phyloP scores from a whole-genome alignment of 805 yeast species.

The Candida peoriensis region DNA sequence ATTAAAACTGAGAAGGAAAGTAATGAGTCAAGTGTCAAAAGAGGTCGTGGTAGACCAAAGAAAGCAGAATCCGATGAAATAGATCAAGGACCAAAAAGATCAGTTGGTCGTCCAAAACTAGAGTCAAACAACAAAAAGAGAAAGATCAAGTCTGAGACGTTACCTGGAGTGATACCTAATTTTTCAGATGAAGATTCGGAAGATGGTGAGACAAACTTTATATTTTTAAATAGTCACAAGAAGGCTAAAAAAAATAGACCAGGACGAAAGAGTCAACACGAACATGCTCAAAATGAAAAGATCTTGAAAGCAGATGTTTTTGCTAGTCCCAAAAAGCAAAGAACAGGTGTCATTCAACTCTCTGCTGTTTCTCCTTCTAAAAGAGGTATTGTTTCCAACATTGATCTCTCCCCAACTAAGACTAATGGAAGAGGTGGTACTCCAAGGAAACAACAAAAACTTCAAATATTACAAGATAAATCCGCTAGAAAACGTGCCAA shows the following conservation, averaged over 20 bases:
- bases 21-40: not conserved
- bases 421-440: constrained; percentile 42
- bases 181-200: constrained; percentile 3
- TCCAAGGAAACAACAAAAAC: constrained; percentile 37
- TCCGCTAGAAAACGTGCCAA: constrained; percentile 48
- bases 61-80: not conserved
- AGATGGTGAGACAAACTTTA: constrained; percentile 7
- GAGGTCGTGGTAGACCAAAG: constrained; percentile 1
- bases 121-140: not conserved
- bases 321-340: constrained; percentile 25
- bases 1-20: not conserved
- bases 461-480: constrained; percentile 26
- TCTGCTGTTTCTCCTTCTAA: constrained; percentile 26
- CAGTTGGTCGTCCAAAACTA: not conserved
- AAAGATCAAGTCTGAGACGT: not conserved
- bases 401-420: constrained; percentile 19
- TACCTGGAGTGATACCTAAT: not conserved
- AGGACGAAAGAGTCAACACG: constrained; percentile 2
- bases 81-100: constrained; percentile 1
- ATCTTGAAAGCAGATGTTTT: constrained; percentile 20
- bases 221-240: constrained; percentile 3
- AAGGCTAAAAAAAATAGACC: constrained; percentile 4
- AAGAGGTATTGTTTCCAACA: constrained; percentile 26
- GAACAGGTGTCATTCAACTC: constrained; percentile 19
- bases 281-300: constrained; percentile 5